Evolutionary conservation across 164 flowering plant genomes (phyloP).

Genomic region (Aristolochia contorta): DNA sequence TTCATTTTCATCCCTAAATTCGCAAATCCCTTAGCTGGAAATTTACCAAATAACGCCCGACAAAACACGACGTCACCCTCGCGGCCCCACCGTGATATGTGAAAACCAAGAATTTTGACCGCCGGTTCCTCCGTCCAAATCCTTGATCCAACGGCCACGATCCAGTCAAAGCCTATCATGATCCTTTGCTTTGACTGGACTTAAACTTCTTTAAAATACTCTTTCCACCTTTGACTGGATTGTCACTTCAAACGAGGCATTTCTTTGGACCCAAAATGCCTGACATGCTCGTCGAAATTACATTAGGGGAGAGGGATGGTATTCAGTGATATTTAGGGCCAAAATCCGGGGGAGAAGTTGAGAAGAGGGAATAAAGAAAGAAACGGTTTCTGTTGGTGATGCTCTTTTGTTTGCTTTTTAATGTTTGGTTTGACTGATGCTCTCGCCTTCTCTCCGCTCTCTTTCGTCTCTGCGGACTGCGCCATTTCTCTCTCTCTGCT

Average conservation of each 20-base stretch:
- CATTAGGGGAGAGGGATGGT: neutral
- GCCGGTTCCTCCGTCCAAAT: constrained; percentile 8
- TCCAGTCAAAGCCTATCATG: constrained; percentile 20
- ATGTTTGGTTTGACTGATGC: constrained; percentile 1
- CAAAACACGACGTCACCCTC: neutral
- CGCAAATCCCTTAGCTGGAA: neutral
- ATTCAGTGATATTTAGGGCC: neutral
- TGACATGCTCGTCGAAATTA: neutral
- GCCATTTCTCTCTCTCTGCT: constrained; percentile 5
- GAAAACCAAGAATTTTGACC: constrained; percentile 2
- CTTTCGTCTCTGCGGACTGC: constrained; percentile 35
- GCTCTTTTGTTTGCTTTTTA: neutral
- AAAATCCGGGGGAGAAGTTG: neutral
- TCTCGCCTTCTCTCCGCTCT: neutral
- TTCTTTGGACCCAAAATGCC: constrained; percentile 14
- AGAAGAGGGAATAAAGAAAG: neutral
- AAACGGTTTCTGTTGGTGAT: neutral
- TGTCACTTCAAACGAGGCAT: constrained; percentile 57
- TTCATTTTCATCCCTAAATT: too few relatives aligned
- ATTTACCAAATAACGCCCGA: neutral
- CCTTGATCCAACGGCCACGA: constrained; percentile 16
- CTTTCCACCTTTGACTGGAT: constrained; percentile 41
- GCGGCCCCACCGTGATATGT: neutral
- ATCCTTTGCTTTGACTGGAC: constrained; percentile 34
- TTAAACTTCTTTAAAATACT: constrained; percentile 5